Percentiles rank a stretch among this genome's conserved stretches.
Conservation (phyloP, 2,329 filamentous ascomycete genomes). For the Cryphonectria parasitica region DNA sequence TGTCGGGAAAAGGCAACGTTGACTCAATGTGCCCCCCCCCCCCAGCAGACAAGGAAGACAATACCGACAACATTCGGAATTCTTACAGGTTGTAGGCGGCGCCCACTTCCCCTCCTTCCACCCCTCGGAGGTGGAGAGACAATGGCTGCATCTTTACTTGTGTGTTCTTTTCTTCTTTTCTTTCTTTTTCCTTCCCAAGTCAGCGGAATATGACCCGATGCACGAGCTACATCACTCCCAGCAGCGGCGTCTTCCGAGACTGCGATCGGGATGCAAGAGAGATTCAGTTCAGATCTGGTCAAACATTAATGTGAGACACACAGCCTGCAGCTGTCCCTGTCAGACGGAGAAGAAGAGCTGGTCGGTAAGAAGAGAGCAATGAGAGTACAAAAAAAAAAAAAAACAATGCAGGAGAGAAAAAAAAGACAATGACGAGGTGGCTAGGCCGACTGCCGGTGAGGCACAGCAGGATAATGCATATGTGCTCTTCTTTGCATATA, state of each 20-base stretch:
- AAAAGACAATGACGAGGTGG: not conserved
- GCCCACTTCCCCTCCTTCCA: not conserved
- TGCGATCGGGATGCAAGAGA: constrained; percentile 20
- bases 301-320: constrained; percentile 15
- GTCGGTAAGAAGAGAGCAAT: not conserved
- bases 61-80: constrained; percentile 26
- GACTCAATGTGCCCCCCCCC: constrained; percentile 22
- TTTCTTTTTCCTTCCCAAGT: not conserved
- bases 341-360: not conserved
- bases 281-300: constrained; percentile 20
- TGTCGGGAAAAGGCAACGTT: constrained; percentile 26
- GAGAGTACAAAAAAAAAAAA: too few species aligned
- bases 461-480: constrained; percentile 1
- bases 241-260: constrained; percentile 5
- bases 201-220: not conserved
- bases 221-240: not conserved
- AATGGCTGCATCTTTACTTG: constrained; percentile 13
- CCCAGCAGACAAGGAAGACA: constrained; percentile 14
- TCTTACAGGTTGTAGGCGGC: not conserved
- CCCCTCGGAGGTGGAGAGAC: constrained; percentile 20
- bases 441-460: not conserved
- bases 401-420: not conserved
- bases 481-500: not conserved
- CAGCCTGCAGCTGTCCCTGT: not conserved
- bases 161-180: not conserved